phyloP scores from a whole-genome alignment of 2,329 filamentous ascomycete genomes.

The Sarocladiaceae sp. region DNA sequence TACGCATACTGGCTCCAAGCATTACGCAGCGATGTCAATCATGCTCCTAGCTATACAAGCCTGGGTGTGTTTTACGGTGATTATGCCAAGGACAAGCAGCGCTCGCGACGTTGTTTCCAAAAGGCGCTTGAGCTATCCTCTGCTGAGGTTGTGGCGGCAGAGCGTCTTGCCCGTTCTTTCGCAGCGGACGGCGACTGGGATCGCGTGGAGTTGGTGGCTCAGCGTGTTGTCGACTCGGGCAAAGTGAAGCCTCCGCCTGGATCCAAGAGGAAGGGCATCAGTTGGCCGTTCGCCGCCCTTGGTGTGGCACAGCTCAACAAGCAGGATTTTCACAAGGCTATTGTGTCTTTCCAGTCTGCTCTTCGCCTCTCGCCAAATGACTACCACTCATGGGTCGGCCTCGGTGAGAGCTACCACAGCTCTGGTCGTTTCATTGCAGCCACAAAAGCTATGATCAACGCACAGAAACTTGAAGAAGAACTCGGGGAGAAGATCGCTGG shows the following conservation, averaged over 20 bases:
- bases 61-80: slow-evolving; percentile 89
- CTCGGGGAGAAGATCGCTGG: slow-evolving; percentile 45
- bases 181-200: slow-evolving; percentile 94
- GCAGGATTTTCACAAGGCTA: slow-evolving; percentile 82
- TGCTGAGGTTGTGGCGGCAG: slow-evolving; percentile 80
- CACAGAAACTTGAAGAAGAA: slow-evolving; percentile 67
- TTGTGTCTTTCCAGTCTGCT: slow-evolving; percentile 88
- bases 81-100: slow-evolving; percentile 80
- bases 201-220: slow-evolving; percentile 86
- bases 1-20: slow-evolving; percentile 81
- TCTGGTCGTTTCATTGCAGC: slow-evolving; percentile 93
- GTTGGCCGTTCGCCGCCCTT: slow-evolving; percentile 92
- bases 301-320: slow-evolving; percentile 94
- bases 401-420: slow-evolving; percentile 96
- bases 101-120: slow-evolving; percentile 89
- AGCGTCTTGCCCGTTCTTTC: slow-evolving; percentile 80
- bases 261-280: slow-evolving; percentile 87
- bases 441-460: slow-evolving; percentile 83
- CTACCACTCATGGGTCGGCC: slow-evolving; percentile 92
- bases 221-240: slow-evolving; percentile 90
- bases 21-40: slow-evolving; percentile 81
- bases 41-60: slow-evolving; percentile 86
- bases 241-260: slow-evolving; percentile 86
- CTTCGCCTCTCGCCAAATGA: slow-evolving; percentile 78
- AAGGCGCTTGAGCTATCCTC: slow-evolving; percentile 92